These are phyloP conservation scores for Westerdykella sp. DNA, from an alignment of 2,329 filamentous ascomycete species.

Conservation along the genomic window DNA sequence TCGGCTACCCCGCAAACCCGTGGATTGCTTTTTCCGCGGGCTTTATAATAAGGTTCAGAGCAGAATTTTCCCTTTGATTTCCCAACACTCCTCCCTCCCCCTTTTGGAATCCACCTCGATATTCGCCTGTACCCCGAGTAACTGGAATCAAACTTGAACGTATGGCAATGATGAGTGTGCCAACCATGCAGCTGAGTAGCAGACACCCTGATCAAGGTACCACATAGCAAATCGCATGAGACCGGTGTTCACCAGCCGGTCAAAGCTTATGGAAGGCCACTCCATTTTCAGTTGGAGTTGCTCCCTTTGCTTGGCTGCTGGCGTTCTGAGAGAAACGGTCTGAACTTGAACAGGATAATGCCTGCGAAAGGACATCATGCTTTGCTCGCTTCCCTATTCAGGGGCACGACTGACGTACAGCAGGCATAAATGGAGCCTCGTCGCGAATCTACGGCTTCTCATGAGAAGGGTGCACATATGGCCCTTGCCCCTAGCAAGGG, in stretches of 20 bases:
- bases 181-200: constrained; percentile 27
- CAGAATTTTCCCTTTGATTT: too few species aligned
- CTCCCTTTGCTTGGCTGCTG: neutral
- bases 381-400: constrained; percentile 21
- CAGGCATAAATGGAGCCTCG: constrained; percentile 26
- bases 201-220: constrained; percentile 36
- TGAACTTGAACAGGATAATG: constrained; percentile 51
- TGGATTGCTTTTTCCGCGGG: too few species aligned
- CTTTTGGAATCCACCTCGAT: too few species aligned
- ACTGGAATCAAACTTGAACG: constrained; percentile 1
- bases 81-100: too few species aligned
- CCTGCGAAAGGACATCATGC: constrained; percentile 51
- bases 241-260: constrained; percentile 29
- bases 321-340: constrained; percentile 50
- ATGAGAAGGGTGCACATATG: constrained; percentile 20
- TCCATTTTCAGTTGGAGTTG: neutral
- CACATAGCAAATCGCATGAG: constrained; percentile 31
- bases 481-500: constrained; percentile 19
- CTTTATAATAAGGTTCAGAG: too few species aligned
- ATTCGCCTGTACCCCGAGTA: too few species aligned
- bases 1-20: too few species aligned
- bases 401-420: constrained; percentile 28
- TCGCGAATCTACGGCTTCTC: constrained; percentile 4
- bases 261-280: neutral
- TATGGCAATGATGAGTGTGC: constrained; percentile 16